Evolutionary conservation across 495 filamentous ascomycete genomes (phyloP).

Genomic region (Cercophora sp.): DNA sequence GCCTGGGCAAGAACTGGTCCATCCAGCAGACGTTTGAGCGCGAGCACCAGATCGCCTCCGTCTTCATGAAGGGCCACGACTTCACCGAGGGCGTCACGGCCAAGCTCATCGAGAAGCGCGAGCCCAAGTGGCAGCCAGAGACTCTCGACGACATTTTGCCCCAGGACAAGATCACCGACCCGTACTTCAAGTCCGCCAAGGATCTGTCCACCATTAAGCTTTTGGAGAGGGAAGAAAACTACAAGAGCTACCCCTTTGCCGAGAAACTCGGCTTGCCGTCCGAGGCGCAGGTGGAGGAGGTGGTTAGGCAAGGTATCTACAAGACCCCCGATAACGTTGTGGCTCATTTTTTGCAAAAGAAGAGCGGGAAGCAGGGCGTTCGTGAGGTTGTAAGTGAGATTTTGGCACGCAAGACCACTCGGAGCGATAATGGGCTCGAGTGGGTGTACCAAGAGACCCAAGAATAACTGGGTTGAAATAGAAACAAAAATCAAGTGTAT

Average conservation of each 20-base stretch:
- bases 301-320: constrained; percentile 41
- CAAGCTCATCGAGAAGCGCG: constrained; percentile 62
- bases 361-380: constrained; percentile 52
- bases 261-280: constrained; percentile 61
- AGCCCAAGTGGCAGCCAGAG: constrained; percentile 67
- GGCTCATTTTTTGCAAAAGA: constrained; percentile 41
- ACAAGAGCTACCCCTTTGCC: constrained; percentile 29
- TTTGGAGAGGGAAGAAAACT: constrained; percentile 44
- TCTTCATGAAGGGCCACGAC: constrained; percentile 84
- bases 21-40: constrained; percentile 78
- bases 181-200: constrained; percentile 55
- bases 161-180: constrained; percentile 47
- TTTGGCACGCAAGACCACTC: constrained; percentile 45
- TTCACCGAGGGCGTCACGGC: constrained; percentile 84
- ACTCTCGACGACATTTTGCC: constrained; percentile 57
- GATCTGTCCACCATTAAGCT: constrained; percentile 46
- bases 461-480: neutral
- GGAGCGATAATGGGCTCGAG: constrained; percentile 28
- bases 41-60: constrained; percentile 72
- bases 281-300: constrained; percentile 62
- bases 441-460: constrained; percentile 30
- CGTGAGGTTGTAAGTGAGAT: constrained; percentile 55
- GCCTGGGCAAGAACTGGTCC: constrained; percentile 65
- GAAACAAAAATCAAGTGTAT: neutral
- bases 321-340: constrained; percentile 40